These are phyloP conservation scores for Sicyos baderoa DNA, from an alignment of 306 rosid genomes.

Conservation along the genomic window DNA sequence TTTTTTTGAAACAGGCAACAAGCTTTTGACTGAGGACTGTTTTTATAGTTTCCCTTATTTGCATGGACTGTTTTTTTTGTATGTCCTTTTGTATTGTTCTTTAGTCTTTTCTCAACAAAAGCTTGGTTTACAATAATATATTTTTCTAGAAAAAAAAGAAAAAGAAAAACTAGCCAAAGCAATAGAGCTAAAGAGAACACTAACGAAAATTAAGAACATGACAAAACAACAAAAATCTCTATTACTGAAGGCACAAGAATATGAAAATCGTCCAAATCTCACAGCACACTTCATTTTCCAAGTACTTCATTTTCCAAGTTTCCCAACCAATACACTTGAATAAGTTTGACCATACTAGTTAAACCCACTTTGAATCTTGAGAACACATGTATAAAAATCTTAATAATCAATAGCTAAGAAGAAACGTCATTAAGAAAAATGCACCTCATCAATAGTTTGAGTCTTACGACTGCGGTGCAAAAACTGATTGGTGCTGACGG, in stretches of 20 bases:
- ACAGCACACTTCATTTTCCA: conserved; percentile 12
- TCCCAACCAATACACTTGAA: neutral
- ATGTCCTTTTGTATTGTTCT: too few species aligned
- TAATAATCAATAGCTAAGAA: neutral
- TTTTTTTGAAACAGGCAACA: too few species aligned
- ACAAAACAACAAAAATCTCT: neutral
- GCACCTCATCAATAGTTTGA: conserved; percentile 90
- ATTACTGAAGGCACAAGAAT: neutral
- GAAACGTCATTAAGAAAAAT: neutral
- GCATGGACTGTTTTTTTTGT: too few species aligned
- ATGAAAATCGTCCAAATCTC: neutral
- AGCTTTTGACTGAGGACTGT: too few species aligned
- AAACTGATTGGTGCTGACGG: conserved; percentile 64
- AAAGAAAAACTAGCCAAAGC: too few species aligned
- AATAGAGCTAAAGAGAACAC: neutral
- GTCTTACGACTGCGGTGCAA: conserved; percentile 74
- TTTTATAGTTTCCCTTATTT: too few species aligned
- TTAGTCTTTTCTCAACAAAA: too few species aligned
- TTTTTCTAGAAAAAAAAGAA: too few species aligned
- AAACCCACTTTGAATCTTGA: conserved; percentile 17
- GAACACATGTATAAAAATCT: conserved; percentile 19
- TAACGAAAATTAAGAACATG: neutral
- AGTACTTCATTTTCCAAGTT: neutral
- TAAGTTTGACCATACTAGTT: neutral
- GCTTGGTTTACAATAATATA: too few species aligned